phyloP scores from a whole-genome alignment of 1,284 basidiomycete genomes.

The Microbotryum lychnidis-dioicae region DNA sequence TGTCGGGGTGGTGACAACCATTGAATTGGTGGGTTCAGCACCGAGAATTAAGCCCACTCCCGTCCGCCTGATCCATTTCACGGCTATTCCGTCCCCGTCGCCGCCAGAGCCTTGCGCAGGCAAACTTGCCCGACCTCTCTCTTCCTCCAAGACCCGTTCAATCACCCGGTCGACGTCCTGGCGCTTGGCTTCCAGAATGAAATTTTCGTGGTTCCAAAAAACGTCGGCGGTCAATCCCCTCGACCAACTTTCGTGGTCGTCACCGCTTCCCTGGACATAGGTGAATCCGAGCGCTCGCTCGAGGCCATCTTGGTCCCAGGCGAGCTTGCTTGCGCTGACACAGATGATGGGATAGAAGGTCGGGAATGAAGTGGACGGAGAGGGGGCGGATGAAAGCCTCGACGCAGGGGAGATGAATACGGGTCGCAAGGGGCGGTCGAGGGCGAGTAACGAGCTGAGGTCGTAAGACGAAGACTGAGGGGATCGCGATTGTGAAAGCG shows the following conservation, averaged over 20 bases:
- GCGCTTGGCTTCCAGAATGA: constrained; percentile 49
- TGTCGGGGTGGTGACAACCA: no score
- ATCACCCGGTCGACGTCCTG: constrained; percentile 49
- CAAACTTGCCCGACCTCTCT: constrained; percentile 32
- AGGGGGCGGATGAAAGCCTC: constrained; percentile 34
- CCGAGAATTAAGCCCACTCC: no score
- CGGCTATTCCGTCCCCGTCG: not conserved
- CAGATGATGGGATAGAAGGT: constrained; percentile 61
- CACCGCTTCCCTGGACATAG: constrained; percentile 77
- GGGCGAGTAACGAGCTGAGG: constrained; percentile 32
- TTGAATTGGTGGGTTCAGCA: no score
- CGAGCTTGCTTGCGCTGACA: constrained; percentile 64
- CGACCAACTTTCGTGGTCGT: constrained; percentile 29
- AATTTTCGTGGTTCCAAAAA: constrained; percentile 58
- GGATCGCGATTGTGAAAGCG: not conserved
- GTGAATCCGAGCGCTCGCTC: constrained; percentile 59
- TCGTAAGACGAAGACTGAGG: constrained; percentile 34
- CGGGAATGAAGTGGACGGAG: constrained; percentile 1
- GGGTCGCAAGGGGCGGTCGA: constrained; percentile 53
- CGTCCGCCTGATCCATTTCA: no score
- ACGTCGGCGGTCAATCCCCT: constrained; percentile 63
- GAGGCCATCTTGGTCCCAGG: constrained; percentile 47
- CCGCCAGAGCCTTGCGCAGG: not conserved
- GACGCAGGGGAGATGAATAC: constrained; percentile 59
- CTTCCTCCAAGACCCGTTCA: constrained; percentile 38